A percentile compares a stretch with the other conserved stretches of the same genome.
phyloP scores from a whole-genome alignment of 805 yeast genomes.

The Candida ponderosae region DNA sequence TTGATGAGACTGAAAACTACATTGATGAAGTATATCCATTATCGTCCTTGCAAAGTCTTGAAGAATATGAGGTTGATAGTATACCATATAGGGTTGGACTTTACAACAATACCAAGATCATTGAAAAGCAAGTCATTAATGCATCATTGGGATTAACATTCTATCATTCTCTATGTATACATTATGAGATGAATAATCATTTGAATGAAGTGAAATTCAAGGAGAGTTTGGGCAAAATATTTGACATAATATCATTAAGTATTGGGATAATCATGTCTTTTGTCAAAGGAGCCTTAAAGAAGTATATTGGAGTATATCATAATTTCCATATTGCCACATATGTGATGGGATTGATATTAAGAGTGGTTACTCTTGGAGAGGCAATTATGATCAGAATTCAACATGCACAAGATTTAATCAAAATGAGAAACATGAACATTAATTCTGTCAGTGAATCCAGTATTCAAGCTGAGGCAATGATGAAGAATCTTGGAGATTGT shows the following conservation, averaged over 20 bases:
- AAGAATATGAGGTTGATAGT: conserved; percentile 3
- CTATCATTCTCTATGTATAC: conserved; percentile 4
- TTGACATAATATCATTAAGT: background rate
- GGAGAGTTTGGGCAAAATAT: conserved; percentile 1
- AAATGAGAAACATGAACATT: conserved; percentile 1
- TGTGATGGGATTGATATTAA: conserved; percentile 2
- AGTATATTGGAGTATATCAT: conserved; percentile 2
- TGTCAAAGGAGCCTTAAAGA: conserved; percentile 4
- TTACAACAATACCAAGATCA: conserved; percentile 6
- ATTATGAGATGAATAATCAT: conserved; percentile 10
- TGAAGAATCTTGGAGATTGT: background rate
- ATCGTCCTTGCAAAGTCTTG: background rate
- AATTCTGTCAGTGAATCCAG: background rate
- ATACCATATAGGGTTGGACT: conserved; percentile 2
- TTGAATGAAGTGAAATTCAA: conserved; percentile 6
- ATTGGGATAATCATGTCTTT: conserved; percentile 7
- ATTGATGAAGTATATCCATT: conserved; percentile 6
- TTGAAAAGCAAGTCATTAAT: conserved; percentile 5
- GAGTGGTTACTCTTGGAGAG: conserved; percentile 1
- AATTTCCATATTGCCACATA: conserved; percentile 10
- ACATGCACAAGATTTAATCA: conserved; percentile 11
- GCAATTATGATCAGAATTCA: conserved; percentile 5
- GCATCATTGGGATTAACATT: conserved; percentile 6
- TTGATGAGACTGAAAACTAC: conserved; percentile 5
- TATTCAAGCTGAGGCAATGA: conserved; percentile 2